Evolutionary conservation across 352 stramenopile species (phyloP).

Genomic region (Halophytophthora batemanensis): DNA sequence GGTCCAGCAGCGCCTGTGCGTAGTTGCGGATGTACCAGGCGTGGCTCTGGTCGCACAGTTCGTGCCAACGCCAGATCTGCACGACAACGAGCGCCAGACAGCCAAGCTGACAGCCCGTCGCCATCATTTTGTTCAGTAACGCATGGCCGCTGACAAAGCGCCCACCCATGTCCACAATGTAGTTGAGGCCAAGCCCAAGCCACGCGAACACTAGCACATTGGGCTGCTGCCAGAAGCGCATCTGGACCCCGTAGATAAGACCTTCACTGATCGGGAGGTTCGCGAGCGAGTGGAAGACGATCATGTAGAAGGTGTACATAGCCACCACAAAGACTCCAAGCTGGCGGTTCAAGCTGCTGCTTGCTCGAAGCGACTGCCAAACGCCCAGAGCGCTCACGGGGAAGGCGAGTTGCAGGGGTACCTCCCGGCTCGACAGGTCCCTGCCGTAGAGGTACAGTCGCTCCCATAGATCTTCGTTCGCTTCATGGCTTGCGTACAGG

Average conservation of each 20-base stretch:
- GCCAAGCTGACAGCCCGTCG: neutral
- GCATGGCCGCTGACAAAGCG: neutral
- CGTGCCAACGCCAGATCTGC: slow-evolving; percentile 40
- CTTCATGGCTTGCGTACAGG: slow-evolving; percentile 81
- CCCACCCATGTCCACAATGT: slow-evolving; percentile 12
- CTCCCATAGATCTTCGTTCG: slow-evolving; percentile 65
- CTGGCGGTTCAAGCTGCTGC: slow-evolving; percentile 9
- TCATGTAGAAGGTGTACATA: slow-evolving; percentile 89
- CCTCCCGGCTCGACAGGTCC: slow-evolving; percentile 62
- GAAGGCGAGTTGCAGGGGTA: slow-evolving; percentile 42
- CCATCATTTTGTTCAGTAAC: neutral
- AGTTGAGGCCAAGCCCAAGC: slow-evolving; percentile 57
- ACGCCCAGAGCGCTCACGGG: slow-evolving; percentile 35
- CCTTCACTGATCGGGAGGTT: slow-evolving; percentile 92
- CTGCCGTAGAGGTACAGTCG: slow-evolving; percentile 66
- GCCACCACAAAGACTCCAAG: slow-evolving; percentile 22
- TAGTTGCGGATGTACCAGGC: slow-evolving; percentile 84
- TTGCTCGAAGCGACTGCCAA: slow-evolving; percentile 15
- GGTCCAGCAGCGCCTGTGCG: slow-evolving; percentile 78
- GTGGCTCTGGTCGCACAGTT: slow-evolving; percentile 46
- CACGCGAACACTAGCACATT: slow-evolving; percentile 91
- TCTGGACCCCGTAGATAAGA: slow-evolving; percentile 93
- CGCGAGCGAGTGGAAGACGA: slow-evolving; percentile 92
- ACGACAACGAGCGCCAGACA: slow-evolving; percentile 23
- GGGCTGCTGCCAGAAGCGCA: slow-evolving; percentile 93